Evolutionary conservation across 805 yeast genomes (phyloP).

Genomic region (Cyberlindnera saturnus): DNA sequence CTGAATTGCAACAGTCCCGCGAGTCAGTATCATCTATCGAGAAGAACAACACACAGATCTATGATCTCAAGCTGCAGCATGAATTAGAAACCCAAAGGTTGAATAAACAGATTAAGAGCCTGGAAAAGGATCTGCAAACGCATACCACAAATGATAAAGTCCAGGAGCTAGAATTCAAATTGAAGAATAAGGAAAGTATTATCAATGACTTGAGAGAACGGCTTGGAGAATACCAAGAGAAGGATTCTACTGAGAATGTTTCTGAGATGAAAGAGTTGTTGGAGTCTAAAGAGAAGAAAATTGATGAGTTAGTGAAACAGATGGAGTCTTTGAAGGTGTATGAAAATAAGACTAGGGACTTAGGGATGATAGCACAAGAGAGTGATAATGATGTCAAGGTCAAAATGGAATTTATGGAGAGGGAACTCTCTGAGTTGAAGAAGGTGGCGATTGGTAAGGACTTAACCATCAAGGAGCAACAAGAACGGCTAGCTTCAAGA

Average conservation of each 20-base stretch:
- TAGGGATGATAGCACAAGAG: not conserved
- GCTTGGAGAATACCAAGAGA: constrained; percentile 1
- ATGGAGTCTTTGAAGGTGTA: not conserved
- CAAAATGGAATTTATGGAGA: not conserved
- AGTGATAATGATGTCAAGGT: not conserved
- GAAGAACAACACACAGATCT: no score
- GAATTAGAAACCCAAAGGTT: constrained; percentile 4
- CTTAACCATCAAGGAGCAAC: constrained; percentile 1
- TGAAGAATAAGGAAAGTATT: constrained; percentile 17
- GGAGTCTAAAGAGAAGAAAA: not conserved
- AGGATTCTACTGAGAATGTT: not conserved
- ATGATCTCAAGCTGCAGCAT: not conserved
- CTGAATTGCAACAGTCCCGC: constrained; percentile 3
- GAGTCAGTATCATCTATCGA: not conserved
- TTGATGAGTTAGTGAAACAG: not conserved
- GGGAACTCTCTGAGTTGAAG: constrained; percentile 1
- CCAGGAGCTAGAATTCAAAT: constrained; percentile 14
- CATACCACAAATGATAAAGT: constrained; percentile 10
- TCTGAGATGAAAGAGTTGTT: not conserved
- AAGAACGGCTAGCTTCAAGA: not conserved
- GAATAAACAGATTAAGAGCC: constrained; percentile 3
- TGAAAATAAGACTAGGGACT: not conserved
- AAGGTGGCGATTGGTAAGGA: constrained; percentile 4
- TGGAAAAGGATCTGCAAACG: constrained; percentile 7
- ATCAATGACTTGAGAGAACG: constrained; percentile 12